A percentile compares a stretch with the other conserved stretches of the same genome.
Conservation (phyloP, 192 early-diverging fungal species). For the Geranomyces michiganensis region DNA sequence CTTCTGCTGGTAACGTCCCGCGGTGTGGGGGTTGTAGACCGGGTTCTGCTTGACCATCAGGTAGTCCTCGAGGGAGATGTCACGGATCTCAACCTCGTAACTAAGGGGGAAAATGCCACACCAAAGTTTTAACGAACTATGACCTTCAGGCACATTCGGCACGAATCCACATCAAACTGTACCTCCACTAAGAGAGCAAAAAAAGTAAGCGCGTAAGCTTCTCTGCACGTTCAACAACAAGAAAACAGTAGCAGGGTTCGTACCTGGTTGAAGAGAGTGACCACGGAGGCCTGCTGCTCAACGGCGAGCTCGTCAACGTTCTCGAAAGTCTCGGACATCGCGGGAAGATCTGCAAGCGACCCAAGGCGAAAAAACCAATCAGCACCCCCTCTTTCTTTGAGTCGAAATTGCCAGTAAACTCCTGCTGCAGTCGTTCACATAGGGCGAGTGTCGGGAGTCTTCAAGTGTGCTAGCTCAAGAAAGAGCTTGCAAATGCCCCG, state of each 20-base stretch:
- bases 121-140: constrained; percentile 17
- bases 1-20: constrained; percentile 95
- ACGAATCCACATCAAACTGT: constrained; percentile 8
- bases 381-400: no score
- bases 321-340: constrained; percentile 30
- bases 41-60: constrained; percentile 82
- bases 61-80: constrained; percentile 75
- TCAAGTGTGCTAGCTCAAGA: no score
- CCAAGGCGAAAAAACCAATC: background rate
- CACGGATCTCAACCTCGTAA: constrained; percentile 56
- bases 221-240: background rate
- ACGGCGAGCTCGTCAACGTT: constrained; percentile 26
- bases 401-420: no score
- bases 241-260: background rate
- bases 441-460: no score
- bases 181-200: constrained; percentile 2
- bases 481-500: no score
- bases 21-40: constrained; percentile 97
- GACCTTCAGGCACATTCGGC: background rate
- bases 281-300: constrained; percentile 34
- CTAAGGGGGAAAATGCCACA: constrained; percentile 19
- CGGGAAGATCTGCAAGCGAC: background rate
- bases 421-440: background rate
- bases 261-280: constrained; percentile 55
- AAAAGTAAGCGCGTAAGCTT: background rate